Evolutionary conservation across 371 early-diverging fungal species (phyloP).

Genomic region (Syncephalastrum racemosum): DNA sequence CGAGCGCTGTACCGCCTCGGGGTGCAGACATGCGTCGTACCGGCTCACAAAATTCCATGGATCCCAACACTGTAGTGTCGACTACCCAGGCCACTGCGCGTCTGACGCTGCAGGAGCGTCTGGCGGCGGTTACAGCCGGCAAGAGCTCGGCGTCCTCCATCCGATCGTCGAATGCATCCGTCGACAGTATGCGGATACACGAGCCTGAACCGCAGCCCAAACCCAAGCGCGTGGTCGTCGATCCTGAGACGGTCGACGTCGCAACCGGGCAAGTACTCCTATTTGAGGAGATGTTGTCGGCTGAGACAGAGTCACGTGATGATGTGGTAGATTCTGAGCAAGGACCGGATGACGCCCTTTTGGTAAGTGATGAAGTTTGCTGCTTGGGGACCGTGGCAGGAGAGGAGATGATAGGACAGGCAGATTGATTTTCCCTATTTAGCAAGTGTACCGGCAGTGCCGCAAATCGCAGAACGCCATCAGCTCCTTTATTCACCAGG

Average conservation of each 20-base stretch:
- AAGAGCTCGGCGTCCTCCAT: slow-evolving; percentile 14
- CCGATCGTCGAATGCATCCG: slow-evolving; percentile 6
- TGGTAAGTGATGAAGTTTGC: slow-evolving; percentile 15
- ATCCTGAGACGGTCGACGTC: slow-evolving; percentile 10
- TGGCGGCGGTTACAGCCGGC: slow-evolving; percentile 37
- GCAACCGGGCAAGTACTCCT: slow-evolving; percentile 12
- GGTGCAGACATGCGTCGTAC: slow-evolving; percentile 22
- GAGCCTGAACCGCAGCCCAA: slow-evolving; percentile 3
- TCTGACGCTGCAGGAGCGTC: slow-evolving; percentile 41
- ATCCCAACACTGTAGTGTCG: slow-evolving; percentile 24
- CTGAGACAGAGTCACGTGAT: slow-evolving; percentile 15
- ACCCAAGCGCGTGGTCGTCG: background rate
- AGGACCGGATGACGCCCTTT: slow-evolving; percentile 19
- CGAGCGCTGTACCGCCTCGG: slow-evolving; percentile 15
- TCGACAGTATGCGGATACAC: slow-evolving; percentile 5
- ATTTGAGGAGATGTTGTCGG: slow-evolving; percentile 22
- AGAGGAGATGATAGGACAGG: no score
- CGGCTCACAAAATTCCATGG: slow-evolving; percentile 23
- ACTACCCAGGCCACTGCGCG: slow-evolving; percentile 46
- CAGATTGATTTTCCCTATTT: background rate
- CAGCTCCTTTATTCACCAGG: slow-evolving; percentile 29
- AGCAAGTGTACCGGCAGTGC: slow-evolving; percentile 47
- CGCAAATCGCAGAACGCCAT: slow-evolving; percentile 30
- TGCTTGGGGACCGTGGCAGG: background rate
- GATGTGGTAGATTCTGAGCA: slow-evolving; percentile 16